Evolutionary conservation across 345 rosid genomes (phyloP), one percentile per base, ranked within the genome.

Genomic region (Camelina laxa): DNA sequence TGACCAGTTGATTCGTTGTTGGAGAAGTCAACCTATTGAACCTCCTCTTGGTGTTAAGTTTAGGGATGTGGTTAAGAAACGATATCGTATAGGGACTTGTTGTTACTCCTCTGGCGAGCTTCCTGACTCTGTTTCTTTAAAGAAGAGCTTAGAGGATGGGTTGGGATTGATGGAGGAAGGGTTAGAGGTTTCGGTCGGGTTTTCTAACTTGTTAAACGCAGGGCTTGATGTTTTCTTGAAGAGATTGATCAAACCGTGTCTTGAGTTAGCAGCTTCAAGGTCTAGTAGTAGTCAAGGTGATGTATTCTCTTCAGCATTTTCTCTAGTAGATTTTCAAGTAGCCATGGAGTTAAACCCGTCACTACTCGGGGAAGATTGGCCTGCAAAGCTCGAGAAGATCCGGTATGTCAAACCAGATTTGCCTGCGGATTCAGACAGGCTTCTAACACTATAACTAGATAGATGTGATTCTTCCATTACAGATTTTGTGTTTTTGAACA

Each of bases 211-310:
- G 61, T 76, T 91, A 77, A 88, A 87, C 74, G 85, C 71, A 33
- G 86, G 87, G 21, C 81, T 91, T 45, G 84, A 88, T 71, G 70
- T 78, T 36, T 91, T 63, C 79, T 54, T 91, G 81, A 87, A 85
- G 81, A 82, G 86, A 70, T 69, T 91, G 78, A 88, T 91, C 65
- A 89, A 81, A 70, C 88, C 94, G 6, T 88, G 89, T 75, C 57
- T 91, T 75, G 86, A 82, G 48, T 54, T 85, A 53, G 83, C 89
- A 19, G 78, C 83, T 54, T 79, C 84, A 42, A 86, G 89, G 69
- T 69, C 82, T 55, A 58, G 42, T 51, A 58, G 42, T 56, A 70
- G 47, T 24, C 48, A 15, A 70, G 48, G 62, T 30, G 66, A 38
- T 44, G 50, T 36, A 35, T 45, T 50, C 49, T 67, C 73, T 5